Conservation (phyloP, 768 basidiomycete genomes). For the Termitomyces sp. region DNA sequence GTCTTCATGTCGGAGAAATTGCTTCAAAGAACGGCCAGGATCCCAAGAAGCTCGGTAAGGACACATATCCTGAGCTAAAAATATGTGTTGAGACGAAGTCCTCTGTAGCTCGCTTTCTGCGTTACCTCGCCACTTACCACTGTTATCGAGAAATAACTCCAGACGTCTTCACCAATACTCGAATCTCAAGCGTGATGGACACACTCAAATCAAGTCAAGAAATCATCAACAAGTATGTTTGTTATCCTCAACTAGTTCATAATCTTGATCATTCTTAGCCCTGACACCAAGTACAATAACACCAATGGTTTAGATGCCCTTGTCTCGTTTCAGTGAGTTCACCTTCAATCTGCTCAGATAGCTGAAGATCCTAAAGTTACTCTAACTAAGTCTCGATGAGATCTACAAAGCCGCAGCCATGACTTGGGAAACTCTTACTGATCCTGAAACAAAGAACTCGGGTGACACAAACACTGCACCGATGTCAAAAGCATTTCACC, state of each 20-base stretch:
- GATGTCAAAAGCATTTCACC: slow-evolving; percentile 16
- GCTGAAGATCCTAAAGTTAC: background rate
- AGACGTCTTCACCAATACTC: slow-evolving; percentile 27
- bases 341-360: background rate
- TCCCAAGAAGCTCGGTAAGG: background rate
- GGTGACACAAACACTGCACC: slow-evolving; percentile 17
- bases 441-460: slow-evolving; percentile 18
- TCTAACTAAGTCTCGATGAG: slow-evolving; percentile 17
- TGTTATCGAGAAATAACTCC: slow-evolving; percentile 20
- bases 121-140: slow-evolving; percentile 13
- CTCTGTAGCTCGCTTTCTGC: slow-evolving; percentile 19
- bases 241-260: background rate
- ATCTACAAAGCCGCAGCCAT: slow-evolving; percentile 16
- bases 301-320: slow-evolving; percentile 20
- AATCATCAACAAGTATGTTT: background rate
- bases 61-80: background rate
- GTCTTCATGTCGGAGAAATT: background rate
- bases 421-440: slow-evolving; percentile 11
- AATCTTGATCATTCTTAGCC: background rate
- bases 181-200: slow-evolving; percentile 24
- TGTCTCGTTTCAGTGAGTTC: slow-evolving; percentile 14
- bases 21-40: background rate
- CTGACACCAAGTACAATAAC: slow-evolving; percentile 5
- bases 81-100: background rate
- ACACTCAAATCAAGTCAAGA: slow-evolving; percentile 7